These are phyloP conservation scores for Sclerotinia nivalis DNA, from an alignment of 2,329 filamentous ascomycete genomes.

Conservation along the genomic window DNA sequence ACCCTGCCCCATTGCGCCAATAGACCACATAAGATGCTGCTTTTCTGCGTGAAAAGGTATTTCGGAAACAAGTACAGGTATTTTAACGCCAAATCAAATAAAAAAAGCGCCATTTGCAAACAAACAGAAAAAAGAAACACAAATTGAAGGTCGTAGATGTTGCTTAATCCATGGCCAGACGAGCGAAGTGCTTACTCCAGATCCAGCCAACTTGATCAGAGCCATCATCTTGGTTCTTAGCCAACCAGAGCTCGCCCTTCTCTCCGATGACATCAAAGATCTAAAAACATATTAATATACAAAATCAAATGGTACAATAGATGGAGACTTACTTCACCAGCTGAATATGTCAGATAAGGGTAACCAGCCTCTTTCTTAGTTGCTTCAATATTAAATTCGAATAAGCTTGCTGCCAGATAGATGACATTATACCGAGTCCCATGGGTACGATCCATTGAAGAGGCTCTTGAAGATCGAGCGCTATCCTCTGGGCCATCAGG, in stretches of 20 bases:
- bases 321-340: constrained; percentile 70
- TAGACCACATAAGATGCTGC: constrained; percentile 11
- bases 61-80: neutral
- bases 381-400: constrained; percentile 95
- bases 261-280: constrained; percentile 92
- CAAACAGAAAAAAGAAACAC: neutral
- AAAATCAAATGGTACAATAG: neutral
- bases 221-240: constrained; percentile 92
- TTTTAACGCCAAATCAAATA: constrained; percentile 3
- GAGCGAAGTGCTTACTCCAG: constrained; percentile 96
- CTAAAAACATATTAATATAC: constrained; percentile 43
- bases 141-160: neutral
- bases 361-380: constrained; percentile 92
- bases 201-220: constrained; percentile 87
- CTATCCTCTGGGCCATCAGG: constrained; percentile 62
- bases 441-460: constrained; percentile 56
- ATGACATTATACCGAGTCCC: constrained; percentile 69
- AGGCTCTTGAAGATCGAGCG: constrained; percentile 57
- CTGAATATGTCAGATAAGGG: constrained; percentile 92
- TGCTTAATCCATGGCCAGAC: constrained; percentile 45
- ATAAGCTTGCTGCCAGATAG: constrained; percentile 90
- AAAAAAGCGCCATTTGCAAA: neutral
- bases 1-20: constrained; percentile 9
- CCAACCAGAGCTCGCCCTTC: constrained; percentile 96
- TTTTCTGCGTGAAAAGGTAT: neutral